A percentile compares a stretch with the other conserved stretches of the same genome.
phyloP scores from a whole-genome alignment of 768 basidiomycete genomes.

The Sarcodon sp. region DNA sequence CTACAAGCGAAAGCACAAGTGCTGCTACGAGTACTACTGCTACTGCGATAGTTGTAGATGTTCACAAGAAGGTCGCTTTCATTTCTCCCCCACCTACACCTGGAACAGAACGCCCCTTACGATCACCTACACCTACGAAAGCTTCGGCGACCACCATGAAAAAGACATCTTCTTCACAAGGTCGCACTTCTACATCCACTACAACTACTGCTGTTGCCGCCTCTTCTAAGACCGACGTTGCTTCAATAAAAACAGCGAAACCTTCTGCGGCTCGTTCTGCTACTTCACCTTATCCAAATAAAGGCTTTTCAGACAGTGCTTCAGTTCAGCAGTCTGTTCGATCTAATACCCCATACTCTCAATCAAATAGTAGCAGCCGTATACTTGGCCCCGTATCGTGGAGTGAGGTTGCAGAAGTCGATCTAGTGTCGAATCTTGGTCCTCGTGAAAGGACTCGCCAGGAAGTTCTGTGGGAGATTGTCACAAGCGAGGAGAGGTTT shows the following conservation, averaged over 20 bases:
- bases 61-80: slow-evolving; percentile 82
- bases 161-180: background rate
- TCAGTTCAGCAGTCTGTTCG: slow-evolving; percentile 57
- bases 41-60: slow-evolving; percentile 24
- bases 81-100: slow-evolving; percentile 67
- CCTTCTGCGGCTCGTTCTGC: slow-evolving; percentile 48
- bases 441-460: slow-evolving; percentile 89
- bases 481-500: slow-evolving; percentile 89
- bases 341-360: slow-evolving; percentile 73
- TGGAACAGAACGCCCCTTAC: slow-evolving; percentile 33
- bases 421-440: slow-evolving; percentile 87
- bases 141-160: slow-evolving; percentile 13
- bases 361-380: slow-evolving; percentile 51
- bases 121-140: slow-evolving; percentile 21
- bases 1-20: slow-evolving; percentile 18
- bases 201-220: slow-evolving; percentile 52
- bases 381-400: slow-evolving; percentile 74
- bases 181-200: slow-evolving; percentile 23
- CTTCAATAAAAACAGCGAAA: slow-evolving; percentile 29
- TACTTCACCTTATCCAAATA: slow-evolving; percentile 47
- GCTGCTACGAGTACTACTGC: slow-evolving; percentile 7
- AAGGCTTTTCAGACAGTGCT: slow-evolving; percentile 27
- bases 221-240: slow-evolving; percentile 52
- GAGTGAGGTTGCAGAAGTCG: slow-evolving; percentile 92
- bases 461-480: slow-evolving; percentile 95